These are phyloP conservation scores for Cercospora zeina DNA, from an alignment of 2,329 filamentous ascomycete species.

Conservation along the genomic window DNA sequence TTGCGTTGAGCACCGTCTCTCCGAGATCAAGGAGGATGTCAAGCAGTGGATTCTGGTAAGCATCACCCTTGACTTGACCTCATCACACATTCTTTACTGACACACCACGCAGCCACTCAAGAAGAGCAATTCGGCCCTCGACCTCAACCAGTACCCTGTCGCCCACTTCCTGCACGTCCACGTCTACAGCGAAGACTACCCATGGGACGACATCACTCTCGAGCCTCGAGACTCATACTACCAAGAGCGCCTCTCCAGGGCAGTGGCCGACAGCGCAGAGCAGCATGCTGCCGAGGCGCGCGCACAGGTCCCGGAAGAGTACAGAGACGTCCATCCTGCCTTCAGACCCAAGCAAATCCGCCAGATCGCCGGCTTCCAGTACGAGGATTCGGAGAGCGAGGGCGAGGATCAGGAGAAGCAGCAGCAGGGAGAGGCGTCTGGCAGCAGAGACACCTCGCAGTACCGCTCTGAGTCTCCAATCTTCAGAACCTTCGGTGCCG, in stretches of 20 bases:
- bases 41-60: slow-evolving; percentile 42
- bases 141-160: slow-evolving; percentile 42
- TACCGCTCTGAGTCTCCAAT: slow-evolving; percentile 12
- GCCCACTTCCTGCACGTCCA: slow-evolving; percentile 50
- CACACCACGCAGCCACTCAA: slow-evolving; percentile 38
- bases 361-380: slow-evolving; percentile 10
- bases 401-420: slow-evolving; percentile 6
- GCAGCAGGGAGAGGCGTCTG: not conserved
- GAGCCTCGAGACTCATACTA: not conserved
- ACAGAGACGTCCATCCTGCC: not conserved
- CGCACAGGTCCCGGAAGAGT: not conserved
- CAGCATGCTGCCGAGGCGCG: not conserved
- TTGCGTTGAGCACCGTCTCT: slow-evolving; percentile 46
- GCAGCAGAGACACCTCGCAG: not conserved
- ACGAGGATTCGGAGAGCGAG: slow-evolving; percentile 4
- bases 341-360: not conserved
- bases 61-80: not conserved
- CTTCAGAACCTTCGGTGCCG: slow-evolving; percentile 13
- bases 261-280: not conserved
- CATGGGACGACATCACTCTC: slow-evolving; percentile 38
- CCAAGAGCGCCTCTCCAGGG: not conserved
- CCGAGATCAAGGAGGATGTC: slow-evolving; percentile 47
- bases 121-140: slow-evolving; percentile 44
- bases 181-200: slow-evolving; percentile 46
- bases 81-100: slow-evolving; percentile 5